Conservation (phyloP, 108 stramenopile species). For the Pseudonitzschia multiseries region DNA sequence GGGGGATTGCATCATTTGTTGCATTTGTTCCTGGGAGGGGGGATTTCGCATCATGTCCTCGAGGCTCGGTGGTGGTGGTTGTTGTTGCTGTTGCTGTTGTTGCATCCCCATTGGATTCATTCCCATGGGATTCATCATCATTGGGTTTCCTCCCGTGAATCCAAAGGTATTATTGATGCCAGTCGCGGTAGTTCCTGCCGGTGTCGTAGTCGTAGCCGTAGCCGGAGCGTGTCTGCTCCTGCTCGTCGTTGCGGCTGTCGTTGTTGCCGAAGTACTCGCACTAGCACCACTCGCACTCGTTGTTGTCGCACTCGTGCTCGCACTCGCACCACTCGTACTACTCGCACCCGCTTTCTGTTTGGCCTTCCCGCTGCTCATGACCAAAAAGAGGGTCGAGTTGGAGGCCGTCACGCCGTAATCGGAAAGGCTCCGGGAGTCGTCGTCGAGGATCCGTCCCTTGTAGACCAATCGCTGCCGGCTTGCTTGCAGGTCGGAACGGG, state of each 20-base stretch:
- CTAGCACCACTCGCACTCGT: too few relatives aligned
- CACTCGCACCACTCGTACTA: too few relatives aligned
- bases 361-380: constrained; percentile 43
- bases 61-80: neutral
- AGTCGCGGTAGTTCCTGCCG: too few relatives aligned
- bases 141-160: too few relatives aligned
- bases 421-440: constrained; percentile 51
- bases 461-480: constrained; percentile 86
- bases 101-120: neutral
- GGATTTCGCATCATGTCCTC: constrained; percentile 47
- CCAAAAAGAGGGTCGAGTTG: constrained; percentile 58
- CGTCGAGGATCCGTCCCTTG: constrained; percentile 94
- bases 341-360: too few relatives aligned
- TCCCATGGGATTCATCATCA: too few relatives aligned
- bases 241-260: too few relatives aligned
- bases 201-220: too few relatives aligned
- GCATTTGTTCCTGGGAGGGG: constrained; percentile 52
- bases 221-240: too few relatives aligned
- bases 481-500: constrained; percentile 30
- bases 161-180: too few relatives aligned
- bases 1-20: constrained; percentile 77
- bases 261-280: too few relatives aligned
- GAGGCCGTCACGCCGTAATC: constrained; percentile 63
- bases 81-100: neutral
- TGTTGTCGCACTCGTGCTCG: too few relatives aligned